Evolutionary conservation across 2,329 filamentous ascomycete species (phyloP), one percentile per base, ranked within the genome.

Genomic region (Fusarium chuoi): DNA sequence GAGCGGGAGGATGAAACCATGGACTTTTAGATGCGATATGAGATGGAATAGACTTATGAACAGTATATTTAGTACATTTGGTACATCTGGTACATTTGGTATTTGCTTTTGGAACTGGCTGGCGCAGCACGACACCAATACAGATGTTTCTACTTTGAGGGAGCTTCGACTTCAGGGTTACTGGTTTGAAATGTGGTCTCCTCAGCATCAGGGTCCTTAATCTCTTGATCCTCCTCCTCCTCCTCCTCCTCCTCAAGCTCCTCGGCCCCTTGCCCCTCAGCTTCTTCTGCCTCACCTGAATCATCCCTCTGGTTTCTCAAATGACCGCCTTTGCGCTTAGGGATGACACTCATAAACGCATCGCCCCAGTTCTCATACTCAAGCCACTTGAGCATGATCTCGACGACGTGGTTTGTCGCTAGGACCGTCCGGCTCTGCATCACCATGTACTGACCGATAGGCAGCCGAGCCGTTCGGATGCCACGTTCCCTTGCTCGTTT

Each of bases 321-420:
- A 62, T 87, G 89, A 0, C 93, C 94, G 2, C 94, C 94, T 82
- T 99, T 99, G 71, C 96, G 87, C 83, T 94, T 95, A 0, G 96
- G 96, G 75, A 99, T 95, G 7, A 97, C 94, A 57, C 90, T 88
- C 83, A 95, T 84, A 81, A 99, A 99, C 0, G 96, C 95, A 79
- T 93, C 87, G 3, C 92, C 95, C 96, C 96, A 99, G 81, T 98
- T 93, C 5, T 93, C 94, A 55, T 90, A 90, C 82, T 98, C 94
- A 62, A 99, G 83, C 95, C 95, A 99, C 74, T 91, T 91, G 51
- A 98, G 84, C 94, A 99, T 98, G 71, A 99, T 98, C 83, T 98
- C 96, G 52, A 96, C 90, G 3, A 99, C 96, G 79, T 99, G 96
- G 80, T 98, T 99, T 13, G 96, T 98, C 7, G 96, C 92, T 65